Conservation (phyloP, 2,329 filamentous ascomycete species). For the Ascochyta lentis region DNA sequence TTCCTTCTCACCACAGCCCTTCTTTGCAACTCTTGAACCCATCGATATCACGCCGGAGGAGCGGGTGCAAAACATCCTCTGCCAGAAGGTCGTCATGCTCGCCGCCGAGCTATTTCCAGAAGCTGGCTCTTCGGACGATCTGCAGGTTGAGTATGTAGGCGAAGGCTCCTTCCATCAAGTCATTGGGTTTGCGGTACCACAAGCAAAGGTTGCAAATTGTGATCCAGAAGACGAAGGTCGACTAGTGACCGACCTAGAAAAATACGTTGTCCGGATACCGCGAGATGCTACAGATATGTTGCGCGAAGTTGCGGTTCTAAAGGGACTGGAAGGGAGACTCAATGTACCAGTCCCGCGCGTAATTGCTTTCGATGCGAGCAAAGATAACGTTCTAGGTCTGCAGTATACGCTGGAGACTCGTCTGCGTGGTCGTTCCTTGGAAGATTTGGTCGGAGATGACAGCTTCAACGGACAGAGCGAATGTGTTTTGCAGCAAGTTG, state of each 20-base stretch:
- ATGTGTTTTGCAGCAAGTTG: neutral
- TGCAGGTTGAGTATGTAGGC: neutral
- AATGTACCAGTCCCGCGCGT: neutral
- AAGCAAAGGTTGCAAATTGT: neutral
- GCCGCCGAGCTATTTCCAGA: neutral
- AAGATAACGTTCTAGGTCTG: neutral
- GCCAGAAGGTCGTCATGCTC: neutral
- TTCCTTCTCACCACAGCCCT: neutral
- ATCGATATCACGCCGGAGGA: neutral
- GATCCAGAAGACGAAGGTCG: neutral
- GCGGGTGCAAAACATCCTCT: neutral
- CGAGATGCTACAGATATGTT: neutral
- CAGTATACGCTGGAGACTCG: neutral
- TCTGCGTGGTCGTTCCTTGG: neutral
- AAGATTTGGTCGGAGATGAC: neutral
- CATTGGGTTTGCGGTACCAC: neutral
- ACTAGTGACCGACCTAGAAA: neutral
- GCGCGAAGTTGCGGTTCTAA: neutral
- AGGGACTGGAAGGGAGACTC: neutral
- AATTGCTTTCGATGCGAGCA: neutral
- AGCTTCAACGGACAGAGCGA: neutral
- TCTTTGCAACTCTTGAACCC: neutral
- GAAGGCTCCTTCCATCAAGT: neutral
- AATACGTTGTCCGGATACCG: neutral
- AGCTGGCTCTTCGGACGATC: neutral